These are phyloP conservation scores for Seminavis robusta DNA, from an alignment of 108 stramenopile species.

Conservation along the genomic window DNA sequence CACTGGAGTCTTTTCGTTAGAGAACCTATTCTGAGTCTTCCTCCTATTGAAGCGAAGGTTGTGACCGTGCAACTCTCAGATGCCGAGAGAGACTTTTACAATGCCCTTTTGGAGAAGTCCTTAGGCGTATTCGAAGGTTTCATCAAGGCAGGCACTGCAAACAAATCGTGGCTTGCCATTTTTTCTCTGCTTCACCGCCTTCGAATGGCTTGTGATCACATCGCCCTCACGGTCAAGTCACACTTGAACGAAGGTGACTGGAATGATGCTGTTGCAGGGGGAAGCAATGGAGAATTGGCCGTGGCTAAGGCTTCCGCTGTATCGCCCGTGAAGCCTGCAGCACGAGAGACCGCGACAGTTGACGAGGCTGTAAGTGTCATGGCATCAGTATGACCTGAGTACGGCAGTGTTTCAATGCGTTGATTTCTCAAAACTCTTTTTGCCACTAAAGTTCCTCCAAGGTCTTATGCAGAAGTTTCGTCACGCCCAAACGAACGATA, in stretches of 20 bases:
- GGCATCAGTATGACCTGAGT: too few relatives aligned
- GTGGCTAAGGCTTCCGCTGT: too few relatives aligned
- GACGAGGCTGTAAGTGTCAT: too few relatives aligned
- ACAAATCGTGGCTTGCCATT: conserved; percentile 80
- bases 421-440: too few relatives aligned
- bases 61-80: conserved; percentile 53
- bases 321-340: too few relatives aligned
- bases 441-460: conserved; percentile 7
- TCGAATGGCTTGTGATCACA: conserved; percentile 80
- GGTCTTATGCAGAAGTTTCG: conserved; percentile 14
- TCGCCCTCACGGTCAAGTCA: conserved; percentile 72
- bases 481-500: conserved; percentile 2
- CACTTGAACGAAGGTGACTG: conserved; percentile 39
- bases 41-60: conserved; percentile 64
- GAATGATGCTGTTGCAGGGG: conserved; percentile 6
- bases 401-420: too few relatives aligned
- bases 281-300: background rate
- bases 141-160: conserved; percentile 57
- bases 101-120: conserved; percentile 59
- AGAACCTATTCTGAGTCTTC: conserved; percentile 68
- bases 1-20: conserved; percentile 7
- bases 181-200: conserved; percentile 76
- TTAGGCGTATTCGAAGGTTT: conserved; percentile 74
- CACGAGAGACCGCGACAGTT: too few relatives aligned
- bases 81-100: conserved; percentile 81